These are phyloP conservation scores for Lepidopterella palustris DNA, from an alignment of 495 filamentous ascomycete genomes.

Conservation along the genomic window DNA sequence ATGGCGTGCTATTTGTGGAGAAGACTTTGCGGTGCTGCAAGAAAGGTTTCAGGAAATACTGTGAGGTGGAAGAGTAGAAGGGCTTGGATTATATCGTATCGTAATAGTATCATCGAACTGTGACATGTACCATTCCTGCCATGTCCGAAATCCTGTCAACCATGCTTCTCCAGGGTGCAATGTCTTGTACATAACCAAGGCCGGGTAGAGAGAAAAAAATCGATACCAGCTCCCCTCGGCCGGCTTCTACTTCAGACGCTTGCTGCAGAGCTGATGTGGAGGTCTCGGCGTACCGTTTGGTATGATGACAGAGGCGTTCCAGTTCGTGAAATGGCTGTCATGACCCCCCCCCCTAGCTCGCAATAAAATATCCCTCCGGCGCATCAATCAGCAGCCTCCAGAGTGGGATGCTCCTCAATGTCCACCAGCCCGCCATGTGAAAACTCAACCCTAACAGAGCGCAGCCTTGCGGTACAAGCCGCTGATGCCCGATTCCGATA, in stretches of 20 bases:
- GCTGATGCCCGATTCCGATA: not conserved
- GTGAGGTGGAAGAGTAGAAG: too few species aligned
- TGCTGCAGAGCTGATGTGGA: too few species aligned
- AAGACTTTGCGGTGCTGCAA: not conserved
- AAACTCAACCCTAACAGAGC: not conserved
- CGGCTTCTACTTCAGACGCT: too few species aligned
- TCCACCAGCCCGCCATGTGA: too few species aligned
- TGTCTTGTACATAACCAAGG: too few species aligned
- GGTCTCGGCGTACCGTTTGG: too few species aligned
- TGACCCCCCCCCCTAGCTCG: not conserved
- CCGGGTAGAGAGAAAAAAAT: too few species aligned
- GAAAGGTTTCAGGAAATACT: not conserved
- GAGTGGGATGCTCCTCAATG: not conserved
- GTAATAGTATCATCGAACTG: not conserved
- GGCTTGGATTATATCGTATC: not conserved
- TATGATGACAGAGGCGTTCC: not conserved
- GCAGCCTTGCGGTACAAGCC: not conserved
- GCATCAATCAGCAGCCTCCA: not conserved
- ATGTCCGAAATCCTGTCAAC: too few species aligned
- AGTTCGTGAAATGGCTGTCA: not conserved
- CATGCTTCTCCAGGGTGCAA: too few species aligned
- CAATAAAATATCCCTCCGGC: slow-evolving; percentile 3
- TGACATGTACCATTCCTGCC: too few species aligned
- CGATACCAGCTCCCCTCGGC: too few species aligned
- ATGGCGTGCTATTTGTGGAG: slow-evolving; percentile 29